These are phyloP conservation scores for Chloromonas sp. DNA, from an alignment of 163 green algal genomes.

Conservation along the genomic window DNA sequence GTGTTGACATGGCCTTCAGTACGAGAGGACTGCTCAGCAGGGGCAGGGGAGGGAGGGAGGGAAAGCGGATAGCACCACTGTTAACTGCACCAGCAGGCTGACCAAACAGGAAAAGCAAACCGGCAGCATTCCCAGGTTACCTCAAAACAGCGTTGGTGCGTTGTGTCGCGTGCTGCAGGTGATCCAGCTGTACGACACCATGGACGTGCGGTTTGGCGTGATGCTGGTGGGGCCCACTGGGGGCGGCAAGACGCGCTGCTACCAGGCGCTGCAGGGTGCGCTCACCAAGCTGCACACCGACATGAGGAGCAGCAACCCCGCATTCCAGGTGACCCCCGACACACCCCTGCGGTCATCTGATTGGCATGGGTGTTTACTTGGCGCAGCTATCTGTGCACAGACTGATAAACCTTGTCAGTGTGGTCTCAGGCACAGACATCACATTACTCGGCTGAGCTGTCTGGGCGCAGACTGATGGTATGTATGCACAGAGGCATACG, in stretches of 20 bases:
- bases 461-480: too few relatives aligned
- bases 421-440: too few relatives aligned
- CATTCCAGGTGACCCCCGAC: constrained; percentile 41
- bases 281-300: constrained; percentile 53
- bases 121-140: not conserved
- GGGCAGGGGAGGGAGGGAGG: too few relatives aligned
- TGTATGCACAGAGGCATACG: too few relatives aligned
- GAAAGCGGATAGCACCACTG: too few relatives aligned
- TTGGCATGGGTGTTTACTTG: too few relatives aligned
- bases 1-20: not conserved
- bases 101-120: not conserved
- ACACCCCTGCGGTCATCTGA: too few relatives aligned
- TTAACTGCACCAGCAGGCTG: not conserved
- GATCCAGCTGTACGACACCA: constrained; percentile 71
- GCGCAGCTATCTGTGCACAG: too few relatives aligned
- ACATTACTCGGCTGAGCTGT: too few relatives aligned
- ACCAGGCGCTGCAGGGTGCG: constrained; percentile 54
- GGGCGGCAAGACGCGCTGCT: constrained; percentile 68
- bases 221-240: constrained; percentile 70
- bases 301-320: constrained; percentile 33
- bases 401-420: too few relatives aligned
- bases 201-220: constrained; percentile 77
- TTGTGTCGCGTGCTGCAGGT: constrained; percentile 11
- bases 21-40: too few relatives aligned
- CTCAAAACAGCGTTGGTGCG: not conserved